Conservation (phyloP, 805 yeast genomes). For the Metschnikowia chrysomelidarum region DNA sequence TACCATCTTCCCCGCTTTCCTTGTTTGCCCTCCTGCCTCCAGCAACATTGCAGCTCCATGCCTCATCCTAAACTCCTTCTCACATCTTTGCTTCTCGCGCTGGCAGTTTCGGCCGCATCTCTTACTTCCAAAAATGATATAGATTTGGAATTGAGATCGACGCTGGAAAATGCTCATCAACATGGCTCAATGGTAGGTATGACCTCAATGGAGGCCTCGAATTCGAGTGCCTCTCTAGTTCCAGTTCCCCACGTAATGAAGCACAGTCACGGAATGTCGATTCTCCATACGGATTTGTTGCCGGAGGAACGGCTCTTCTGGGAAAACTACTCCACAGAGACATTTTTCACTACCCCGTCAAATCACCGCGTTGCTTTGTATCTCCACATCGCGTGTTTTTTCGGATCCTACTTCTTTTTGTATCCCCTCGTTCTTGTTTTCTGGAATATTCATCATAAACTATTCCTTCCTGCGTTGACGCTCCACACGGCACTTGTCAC, state of each 20-base stretch:
- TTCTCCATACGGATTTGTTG: slow-evolving; percentile 60
- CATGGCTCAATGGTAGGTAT: too few relatives aligned
- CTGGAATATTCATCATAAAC: slow-evolving; percentile 54
- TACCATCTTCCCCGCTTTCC: slow-evolving; percentile 3
- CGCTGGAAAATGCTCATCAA: neutral
- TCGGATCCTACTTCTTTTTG: slow-evolving; percentile 46
- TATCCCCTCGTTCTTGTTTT: slow-evolving; percentile 71
- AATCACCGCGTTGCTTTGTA: slow-evolving; percentile 52
- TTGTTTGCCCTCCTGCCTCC: neutral
- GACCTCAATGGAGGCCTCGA: neutral
- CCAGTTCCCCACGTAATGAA: slow-evolving; percentile 37
- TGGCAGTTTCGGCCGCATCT: neutral
- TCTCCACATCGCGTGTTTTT: slow-evolving; percentile 49
- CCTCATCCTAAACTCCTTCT: neutral
- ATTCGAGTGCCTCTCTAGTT: slow-evolving; percentile 6
- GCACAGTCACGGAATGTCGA: slow-evolving; percentile 70
- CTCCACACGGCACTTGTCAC: slow-evolving; percentile 47
- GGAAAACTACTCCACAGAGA: slow-evolving; percentile 75
- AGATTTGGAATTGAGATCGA: neutral
- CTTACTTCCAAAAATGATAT: too few relatives aligned
- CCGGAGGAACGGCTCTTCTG: slow-evolving; percentile 76
- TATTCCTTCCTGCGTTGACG: slow-evolving; percentile 28
- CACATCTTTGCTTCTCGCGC: neutral
- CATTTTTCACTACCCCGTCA: slow-evolving; percentile 57
- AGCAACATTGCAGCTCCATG: neutral